These are phyloP conservation scores for Thuja plicata DNA, from an alignment of 83 land plant species.

Conservation along the genomic window DNA sequence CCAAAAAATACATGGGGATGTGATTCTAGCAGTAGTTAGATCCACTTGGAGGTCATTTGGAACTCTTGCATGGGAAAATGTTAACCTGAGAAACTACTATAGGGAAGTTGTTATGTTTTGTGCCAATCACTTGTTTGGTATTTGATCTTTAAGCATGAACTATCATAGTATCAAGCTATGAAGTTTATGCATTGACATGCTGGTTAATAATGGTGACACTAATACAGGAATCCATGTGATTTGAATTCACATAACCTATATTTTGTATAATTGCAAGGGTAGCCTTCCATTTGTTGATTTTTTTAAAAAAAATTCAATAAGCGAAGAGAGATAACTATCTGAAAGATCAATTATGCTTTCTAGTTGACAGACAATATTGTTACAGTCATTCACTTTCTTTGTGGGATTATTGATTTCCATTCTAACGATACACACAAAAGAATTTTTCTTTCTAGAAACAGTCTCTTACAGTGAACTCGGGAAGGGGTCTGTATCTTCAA, in stretches of 20 bases:
- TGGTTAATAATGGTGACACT: neutral
- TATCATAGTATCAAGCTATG: neutral
- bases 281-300: neutral
- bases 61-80: conserved; percentile 43
- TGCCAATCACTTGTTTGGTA: neutral
- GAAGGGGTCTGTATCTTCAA: no score
- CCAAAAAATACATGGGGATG: conserved; percentile 78
- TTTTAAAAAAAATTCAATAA: neutral
- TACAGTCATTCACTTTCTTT: no score
- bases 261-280: neutral
- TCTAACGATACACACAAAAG: no score
- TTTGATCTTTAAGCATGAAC: neutral
- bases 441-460: no score
- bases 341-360: neutral
- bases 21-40: conserved; percentile 74
- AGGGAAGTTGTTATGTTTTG: conserved; percentile 37
- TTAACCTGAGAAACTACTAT: conserved; percentile 52
- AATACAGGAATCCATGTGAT: neutral
- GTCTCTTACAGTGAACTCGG: no score
- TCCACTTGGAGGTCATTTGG: conserved; percentile 70
- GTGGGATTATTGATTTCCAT: no score
- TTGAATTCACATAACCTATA: neutral
- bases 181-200: neutral
- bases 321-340: neutral
- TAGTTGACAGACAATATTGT: no score